Evolutionary conservation across 192 early-diverging fungal species (phyloP).

Genomic region (Umbelopsis sp.): DNA sequence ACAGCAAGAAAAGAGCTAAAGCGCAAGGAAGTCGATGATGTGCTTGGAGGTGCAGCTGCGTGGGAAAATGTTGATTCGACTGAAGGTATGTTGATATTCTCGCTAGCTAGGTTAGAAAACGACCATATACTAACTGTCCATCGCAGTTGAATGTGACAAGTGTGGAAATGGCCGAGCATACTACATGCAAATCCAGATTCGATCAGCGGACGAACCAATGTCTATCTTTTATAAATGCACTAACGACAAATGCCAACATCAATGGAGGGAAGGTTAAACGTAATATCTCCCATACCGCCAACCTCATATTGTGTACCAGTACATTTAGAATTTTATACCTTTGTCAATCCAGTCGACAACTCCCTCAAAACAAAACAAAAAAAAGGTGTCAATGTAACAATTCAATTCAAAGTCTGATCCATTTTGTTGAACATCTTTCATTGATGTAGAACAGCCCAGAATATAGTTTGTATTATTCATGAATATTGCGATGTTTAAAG

Average conservation of each 20-base stretch:
- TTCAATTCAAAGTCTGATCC: too few species aligned
- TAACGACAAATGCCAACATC: slow-evolving; percentile 62
- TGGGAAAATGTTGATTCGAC: slow-evolving; percentile 85
- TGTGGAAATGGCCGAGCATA: slow-evolving; percentile 73
- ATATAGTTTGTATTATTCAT: slow-evolving; percentile 7
- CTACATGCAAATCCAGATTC: slow-evolving; percentile 91
- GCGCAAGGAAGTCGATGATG: slow-evolving; percentile 89
- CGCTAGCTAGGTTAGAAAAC: background rate
- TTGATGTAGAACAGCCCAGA: background rate
- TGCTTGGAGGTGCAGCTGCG: slow-evolving; percentile 87
- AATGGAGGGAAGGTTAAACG: slow-evolving; percentile 72
- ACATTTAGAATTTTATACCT: too few species aligned
- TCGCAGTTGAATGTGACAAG: slow-evolving; percentile 58
- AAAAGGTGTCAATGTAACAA: too few species aligned
- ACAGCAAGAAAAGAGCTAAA: slow-evolving; percentile 68
- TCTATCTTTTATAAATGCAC: slow-evolving; percentile 90
- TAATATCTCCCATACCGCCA: background rate
- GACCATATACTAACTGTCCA: background rate
- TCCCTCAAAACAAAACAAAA: too few species aligned
- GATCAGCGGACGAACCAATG: slow-evolving; percentile 95
- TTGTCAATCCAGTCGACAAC: too few species aligned
- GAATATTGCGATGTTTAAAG: background rate
- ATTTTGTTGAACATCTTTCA: background rate
- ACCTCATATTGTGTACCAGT: too few species aligned
- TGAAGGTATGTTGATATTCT: slow-evolving; percentile 44